phyloP scores from a whole-genome alignment of 208 protist genomes.

The Leishmania lainsoni region DNA sequence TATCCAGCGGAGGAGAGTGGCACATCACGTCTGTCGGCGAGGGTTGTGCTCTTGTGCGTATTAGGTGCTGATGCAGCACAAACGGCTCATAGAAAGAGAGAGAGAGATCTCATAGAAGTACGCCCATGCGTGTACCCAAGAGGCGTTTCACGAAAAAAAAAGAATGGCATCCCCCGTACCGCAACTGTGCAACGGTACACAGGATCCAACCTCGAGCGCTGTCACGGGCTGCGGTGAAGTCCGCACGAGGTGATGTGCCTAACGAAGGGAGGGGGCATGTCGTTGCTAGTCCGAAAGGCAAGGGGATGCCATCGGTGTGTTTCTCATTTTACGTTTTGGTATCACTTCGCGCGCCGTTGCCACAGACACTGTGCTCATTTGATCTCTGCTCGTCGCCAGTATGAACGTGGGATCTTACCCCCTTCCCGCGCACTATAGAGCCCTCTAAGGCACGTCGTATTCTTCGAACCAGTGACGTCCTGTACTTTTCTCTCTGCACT shows the following conservation, averaged over 20 bases:
- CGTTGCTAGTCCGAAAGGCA: not conserved
- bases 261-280: not conserved
- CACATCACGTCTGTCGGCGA: not conserved
- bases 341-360: not conserved
- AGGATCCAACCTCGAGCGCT: not conserved
- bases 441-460: not conserved
- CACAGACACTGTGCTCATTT: not conserved
- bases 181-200: not conserved
- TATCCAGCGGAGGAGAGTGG: not conserved
- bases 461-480: not conserved
- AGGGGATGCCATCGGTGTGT: not conserved
- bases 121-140: not conserved
- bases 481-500: not conserved
- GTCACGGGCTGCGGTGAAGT: not conserved
- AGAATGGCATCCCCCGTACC: not conserved
- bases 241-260: not conserved
- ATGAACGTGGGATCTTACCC: not conserved
- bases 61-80: not conserved
- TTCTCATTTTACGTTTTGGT: not conserved
- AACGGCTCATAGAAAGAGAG: not conserved
- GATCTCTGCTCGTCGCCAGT: not conserved
- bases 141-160: not conserved
- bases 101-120: not conserved
- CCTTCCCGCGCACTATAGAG: not conserved
- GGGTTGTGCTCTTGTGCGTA: not conserved